Percentiles rank a stretch among this genome's conserved stretches.
Conservation (phyloP, 163 green algal genomes). For the Volvox carteri region DNA sequence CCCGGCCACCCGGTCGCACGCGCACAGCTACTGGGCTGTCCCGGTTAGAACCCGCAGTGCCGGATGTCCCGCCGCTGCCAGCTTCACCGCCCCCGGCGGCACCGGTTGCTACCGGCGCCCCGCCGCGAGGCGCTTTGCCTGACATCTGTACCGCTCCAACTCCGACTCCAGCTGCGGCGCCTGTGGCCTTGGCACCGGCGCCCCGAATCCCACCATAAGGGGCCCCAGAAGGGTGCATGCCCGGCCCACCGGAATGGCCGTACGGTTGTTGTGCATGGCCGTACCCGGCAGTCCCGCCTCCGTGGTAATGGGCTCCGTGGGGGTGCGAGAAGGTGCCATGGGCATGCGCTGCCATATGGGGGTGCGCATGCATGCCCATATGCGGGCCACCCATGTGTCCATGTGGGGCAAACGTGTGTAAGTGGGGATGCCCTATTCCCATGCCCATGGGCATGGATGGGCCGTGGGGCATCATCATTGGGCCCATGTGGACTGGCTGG, state of each 20-base stretch:
- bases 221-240: not conserved
- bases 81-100: not conserved
- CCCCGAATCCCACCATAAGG: not conserved
- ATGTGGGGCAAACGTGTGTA: constrained; percentile 12
- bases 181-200: not conserved
- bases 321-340: not conserved
- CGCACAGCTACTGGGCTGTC: not conserved
- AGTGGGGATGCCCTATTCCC: constrained; percentile 4
- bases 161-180: not conserved
- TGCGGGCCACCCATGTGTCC: constrained; percentile 10
- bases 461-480: constrained; percentile 10
- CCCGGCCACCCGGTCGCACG: not conserved
- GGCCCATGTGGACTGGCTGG: constrained; percentile 25
- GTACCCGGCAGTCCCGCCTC: not conserved
- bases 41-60: not conserved
- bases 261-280: not conserved
- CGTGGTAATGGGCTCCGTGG: not conserved
- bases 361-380: constrained; percentile 2
- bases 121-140: not conserved
- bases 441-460: constrained; percentile 33
- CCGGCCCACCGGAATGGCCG: not conserved
- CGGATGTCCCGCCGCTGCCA: not conserved
- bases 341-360: not conserved
- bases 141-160: not conserved
- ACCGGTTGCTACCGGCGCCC: not conserved